Percentiles rank a stretch among this genome's conserved stretches.
Conservation (phyloP, 1,284 basidiomycete genomes). For the Ceratobasidium papillatum region DNA sequence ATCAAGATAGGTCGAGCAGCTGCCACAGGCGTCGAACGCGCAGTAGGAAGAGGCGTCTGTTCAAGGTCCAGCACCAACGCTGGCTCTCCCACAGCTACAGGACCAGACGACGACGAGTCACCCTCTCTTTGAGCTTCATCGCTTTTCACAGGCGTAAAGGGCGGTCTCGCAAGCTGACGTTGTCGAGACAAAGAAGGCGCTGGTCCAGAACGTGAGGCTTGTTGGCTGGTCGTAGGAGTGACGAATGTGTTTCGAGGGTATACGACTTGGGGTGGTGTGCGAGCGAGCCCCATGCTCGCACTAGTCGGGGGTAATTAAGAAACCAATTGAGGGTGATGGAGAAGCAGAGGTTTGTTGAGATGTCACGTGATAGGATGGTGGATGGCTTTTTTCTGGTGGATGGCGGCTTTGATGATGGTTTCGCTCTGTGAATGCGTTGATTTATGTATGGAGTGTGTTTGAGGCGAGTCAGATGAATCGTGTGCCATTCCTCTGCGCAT, state of each 20-base stretch:
- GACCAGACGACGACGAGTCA: not conserved
- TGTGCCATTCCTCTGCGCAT: not conserved
- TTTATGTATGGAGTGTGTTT: too few relatives aligned
- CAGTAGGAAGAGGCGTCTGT: slow-evolving; percentile 2
- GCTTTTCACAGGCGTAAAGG: slow-evolving; percentile 11
- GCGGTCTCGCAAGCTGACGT: not conserved
- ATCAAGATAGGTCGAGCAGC: slow-evolving; percentile 20
- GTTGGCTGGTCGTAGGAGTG: not conserved
- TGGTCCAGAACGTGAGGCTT: not conserved
- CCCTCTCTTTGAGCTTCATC: not conserved
- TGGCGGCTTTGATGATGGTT: not conserved
- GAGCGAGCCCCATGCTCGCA: slow-evolving; percentile 31
- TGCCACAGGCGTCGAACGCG: slow-evolving; percentile 17
- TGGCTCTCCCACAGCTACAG: not conserved
- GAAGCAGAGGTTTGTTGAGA: not conserved
- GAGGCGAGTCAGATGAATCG: not conserved
- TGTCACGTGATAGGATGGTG: slow-evolving; percentile 12
- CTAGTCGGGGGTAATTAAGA: not conserved
- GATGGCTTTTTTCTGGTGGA: too few relatives aligned
- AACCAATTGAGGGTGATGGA: not conserved
- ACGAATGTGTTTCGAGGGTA: slow-evolving; percentile 8
- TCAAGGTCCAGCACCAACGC: not conserved
- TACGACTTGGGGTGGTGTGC: slow-evolving; percentile 29
- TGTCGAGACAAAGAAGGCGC: not conserved
- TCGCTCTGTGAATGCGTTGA: not conserved